Evolutionary conservation across 2,329 filamentous ascomycete species (phyloP).

Genomic region (Ophiostoma triangulosporum): DNA sequence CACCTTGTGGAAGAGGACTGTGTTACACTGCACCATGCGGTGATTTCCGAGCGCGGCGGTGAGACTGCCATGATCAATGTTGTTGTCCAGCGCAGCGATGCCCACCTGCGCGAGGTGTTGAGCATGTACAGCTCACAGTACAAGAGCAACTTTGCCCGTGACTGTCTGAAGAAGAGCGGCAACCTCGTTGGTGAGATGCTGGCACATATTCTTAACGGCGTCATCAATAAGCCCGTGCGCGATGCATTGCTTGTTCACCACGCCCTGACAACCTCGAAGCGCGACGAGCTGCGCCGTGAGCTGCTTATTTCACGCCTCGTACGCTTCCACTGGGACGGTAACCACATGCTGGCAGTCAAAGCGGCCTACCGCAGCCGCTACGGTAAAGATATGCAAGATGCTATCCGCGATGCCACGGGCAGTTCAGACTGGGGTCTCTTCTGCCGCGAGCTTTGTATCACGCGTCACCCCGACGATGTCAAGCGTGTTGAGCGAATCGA

Average conservation of each 20-base stretch:
- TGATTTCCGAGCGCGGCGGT: constrained; percentile 64
- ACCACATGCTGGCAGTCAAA: constrained; percentile 70
- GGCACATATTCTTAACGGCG: constrained; percentile 88
- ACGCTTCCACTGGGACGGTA: constrained; percentile 80
- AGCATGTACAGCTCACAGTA: constrained; percentile 61
- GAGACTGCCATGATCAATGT: constrained; percentile 81
- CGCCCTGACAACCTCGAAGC: constrained; percentile 61
- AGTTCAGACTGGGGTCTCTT: constrained; percentile 62
- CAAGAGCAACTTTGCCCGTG: constrained; percentile 70
- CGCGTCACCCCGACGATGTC: constrained; percentile 46
- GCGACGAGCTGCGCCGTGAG: constrained; percentile 64
- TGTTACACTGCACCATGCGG: constrained; percentile 51
- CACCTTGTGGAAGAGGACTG: constrained; percentile 58
- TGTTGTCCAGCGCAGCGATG: constrained; percentile 66
- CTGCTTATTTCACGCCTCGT: constrained; percentile 79
- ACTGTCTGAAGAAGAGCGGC: constrained; percentile 74
- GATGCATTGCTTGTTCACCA: constrained; percentile 86
- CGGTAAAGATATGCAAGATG: constrained; percentile 57
- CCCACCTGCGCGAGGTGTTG: constrained; percentile 69
- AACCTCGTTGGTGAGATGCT: constrained; percentile 92
- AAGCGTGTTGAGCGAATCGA: constrained; percentile 34
- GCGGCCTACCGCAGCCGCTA: constrained; percentile 69
- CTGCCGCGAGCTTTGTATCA: constrained; percentile 55
- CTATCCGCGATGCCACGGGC: constrained; percentile 62
- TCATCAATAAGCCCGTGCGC: constrained; percentile 88